phyloP scores from a whole-genome alignment of 805 yeast genomes.

The Pichia heedii region DNA sequence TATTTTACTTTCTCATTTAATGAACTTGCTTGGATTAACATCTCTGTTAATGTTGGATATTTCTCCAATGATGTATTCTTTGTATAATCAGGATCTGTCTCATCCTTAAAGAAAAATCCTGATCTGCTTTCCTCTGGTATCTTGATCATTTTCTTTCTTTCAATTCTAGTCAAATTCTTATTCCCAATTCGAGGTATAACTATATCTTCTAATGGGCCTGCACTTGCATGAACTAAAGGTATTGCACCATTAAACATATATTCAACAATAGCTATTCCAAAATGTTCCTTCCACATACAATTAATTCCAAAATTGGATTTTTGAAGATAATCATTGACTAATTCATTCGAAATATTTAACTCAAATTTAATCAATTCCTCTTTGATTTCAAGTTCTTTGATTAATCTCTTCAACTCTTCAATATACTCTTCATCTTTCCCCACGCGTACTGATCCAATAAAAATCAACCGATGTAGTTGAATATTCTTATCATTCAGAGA shows the following conservation, averaged over 20 bases:
- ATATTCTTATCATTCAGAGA: constrained; percentile 2
- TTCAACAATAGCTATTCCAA: constrained; percentile 96
- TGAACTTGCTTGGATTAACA: constrained; percentile 31
- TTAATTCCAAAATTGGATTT: constrained; percentile 71
- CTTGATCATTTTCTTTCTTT: background rate
- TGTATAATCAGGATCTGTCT: constrained; percentile 56
- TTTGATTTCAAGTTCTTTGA: constrained; percentile 33
- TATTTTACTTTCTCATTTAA: constrained; percentile 11
- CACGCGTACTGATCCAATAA: constrained; percentile 81
- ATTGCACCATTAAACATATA: constrained; percentile 77
- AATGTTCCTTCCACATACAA: constrained; percentile 99
- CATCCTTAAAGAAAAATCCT: constrained; percentile 74
- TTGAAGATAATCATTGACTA: constrained; percentile 45
- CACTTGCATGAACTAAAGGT: constrained; percentile 89
- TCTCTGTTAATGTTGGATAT: constrained; percentile 34
- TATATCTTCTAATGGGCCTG: constrained; percentile 89
- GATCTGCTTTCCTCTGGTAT: constrained; percentile 31
- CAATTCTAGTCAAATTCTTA: constrained; percentile 12
- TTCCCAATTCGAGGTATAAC: constrained; percentile 39
- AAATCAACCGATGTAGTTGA: constrained; percentile 46
- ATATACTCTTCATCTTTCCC: constrained; percentile 56
- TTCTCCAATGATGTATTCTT: constrained; percentile 20
- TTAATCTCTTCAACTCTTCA: constrained; percentile 35
- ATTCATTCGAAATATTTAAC: constrained; percentile 65
- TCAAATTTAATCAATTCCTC: constrained; percentile 28